These are phyloP conservation scores for Jaminaea rosea DNA, from an alignment of 1,284 basidiomycete species.

Conservation along the genomic window DNA sequence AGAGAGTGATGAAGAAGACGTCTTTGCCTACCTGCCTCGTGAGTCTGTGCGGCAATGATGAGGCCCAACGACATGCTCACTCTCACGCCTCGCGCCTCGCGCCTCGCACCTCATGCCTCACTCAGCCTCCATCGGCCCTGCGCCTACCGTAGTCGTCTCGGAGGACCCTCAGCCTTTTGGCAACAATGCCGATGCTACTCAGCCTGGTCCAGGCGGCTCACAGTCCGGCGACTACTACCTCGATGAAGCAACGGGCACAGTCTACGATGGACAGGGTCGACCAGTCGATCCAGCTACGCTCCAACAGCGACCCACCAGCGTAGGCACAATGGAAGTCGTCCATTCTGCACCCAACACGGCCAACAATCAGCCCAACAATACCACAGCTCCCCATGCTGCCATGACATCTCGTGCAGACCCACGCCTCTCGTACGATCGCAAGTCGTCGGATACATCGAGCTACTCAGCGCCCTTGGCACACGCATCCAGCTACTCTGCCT, in stretches of 20 bases:
- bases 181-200: neutral
- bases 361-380: no score
- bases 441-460: constrained; percentile 9
- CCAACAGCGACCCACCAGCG: constrained; percentile 9
- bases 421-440: constrained; percentile 8
- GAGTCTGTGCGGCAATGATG: constrained; percentile 1
- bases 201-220: neutral
- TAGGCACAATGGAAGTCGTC: no score
- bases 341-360: no score
- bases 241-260: constrained; percentile 36
- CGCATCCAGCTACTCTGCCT: neutral
- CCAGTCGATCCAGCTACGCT: constrained; percentile 29
- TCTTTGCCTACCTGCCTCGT: constrained; percentile 43
- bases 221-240: constrained; percentile 27
- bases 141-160: neutral
- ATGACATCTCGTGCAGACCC: neutral
- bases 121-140: neutral
- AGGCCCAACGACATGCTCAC: neutral
- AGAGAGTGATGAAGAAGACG: constrained; percentile 38
- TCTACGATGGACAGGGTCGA: constrained; percentile 33
- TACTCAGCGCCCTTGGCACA: neutral
- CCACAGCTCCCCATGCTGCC: neutral
- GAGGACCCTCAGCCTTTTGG: neutral
- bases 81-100: neutral
- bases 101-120: neutral